Evolutionary conservation across 2,329 filamentous ascomycete species (phyloP), one percentile per base, ranked within the genome.

Genomic region (Colletotrichum sp.): DNA sequence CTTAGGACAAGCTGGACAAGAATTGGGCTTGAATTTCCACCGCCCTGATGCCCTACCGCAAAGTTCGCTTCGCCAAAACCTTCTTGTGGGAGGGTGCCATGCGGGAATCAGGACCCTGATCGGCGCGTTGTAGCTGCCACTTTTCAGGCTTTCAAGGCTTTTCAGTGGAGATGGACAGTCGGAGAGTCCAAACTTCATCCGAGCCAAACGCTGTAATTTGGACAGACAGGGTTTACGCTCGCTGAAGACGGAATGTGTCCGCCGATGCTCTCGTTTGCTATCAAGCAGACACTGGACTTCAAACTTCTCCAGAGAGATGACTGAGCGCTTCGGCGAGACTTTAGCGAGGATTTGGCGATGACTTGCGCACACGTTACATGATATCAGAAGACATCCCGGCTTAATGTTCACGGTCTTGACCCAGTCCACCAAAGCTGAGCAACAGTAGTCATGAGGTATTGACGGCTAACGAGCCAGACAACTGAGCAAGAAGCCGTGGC

Each of bases 121-220:
- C 73, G 68, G 52, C 68, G 68, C 39, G 39, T 18, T 24, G 69
- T 64, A 28, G 63, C 69, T 68, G 28, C 34, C 57, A 34, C 59
- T 21, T 15, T 12, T 15, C 13, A 67, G 67, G 72, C 62, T 44
- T 60, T 66, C 39, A 49, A 9, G 28, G 15, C 30, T 13, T 7
- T 63, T 76, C 28, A 49, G 70, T 69, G 32, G 63, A 36, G 30
- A 24, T 21, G 39, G 57, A 39, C 13, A 32, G 21, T 39, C 10
- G 7, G 34, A 69, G 39, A 73, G 73, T 69, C 44, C 73, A 69
- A 73, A 76, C 69, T 73, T 76, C 73, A 57, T 73, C 73, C 57
- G 73, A 73, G 73, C 69, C 64, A 49, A 55, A 52, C 18, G 12
- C 36, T 67, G 52, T 32, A 64, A 30, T 12, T 15, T 39, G 44